Evolutionary conservation across 331 rosid genomes (phyloP).

Genomic region (Telfairia occidentalis): DNA sequence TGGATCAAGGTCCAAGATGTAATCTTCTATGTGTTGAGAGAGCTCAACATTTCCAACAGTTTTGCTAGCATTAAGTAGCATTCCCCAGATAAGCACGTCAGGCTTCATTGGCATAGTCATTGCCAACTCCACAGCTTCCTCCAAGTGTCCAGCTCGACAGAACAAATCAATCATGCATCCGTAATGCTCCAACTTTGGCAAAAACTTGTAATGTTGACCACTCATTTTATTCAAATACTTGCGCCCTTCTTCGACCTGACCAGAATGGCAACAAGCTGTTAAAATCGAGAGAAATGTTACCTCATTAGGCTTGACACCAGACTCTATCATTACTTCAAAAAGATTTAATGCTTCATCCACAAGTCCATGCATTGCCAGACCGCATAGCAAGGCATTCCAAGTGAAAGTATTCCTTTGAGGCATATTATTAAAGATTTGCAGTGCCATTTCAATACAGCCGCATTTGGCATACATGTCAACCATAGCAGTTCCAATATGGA

Average conservation of each 20-base stretch:
- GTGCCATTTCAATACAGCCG: constrained; percentile 54
- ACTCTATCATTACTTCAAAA: constrained; percentile 43
- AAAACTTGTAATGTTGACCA: constrained; percentile 28
- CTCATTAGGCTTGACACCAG: constrained; percentile 47
- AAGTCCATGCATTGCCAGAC: constrained; percentile 61
- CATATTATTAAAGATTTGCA: constrained; percentile 32
- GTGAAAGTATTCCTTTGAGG: constrained; percentile 49
- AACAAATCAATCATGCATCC: constrained; percentile 80
- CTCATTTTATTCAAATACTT: constrained; percentile 41
- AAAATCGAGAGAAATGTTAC: constrained; percentile 66
- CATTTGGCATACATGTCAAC: constrained; percentile 79
- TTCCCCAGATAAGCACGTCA: constrained; percentile 67
- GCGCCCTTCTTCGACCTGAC: constrained; percentile 59
- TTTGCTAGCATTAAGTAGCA: constrained; percentile 51
- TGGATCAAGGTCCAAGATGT: constrained; percentile 34
- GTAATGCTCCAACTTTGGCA: constrained; percentile 60
- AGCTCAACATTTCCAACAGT: constrained; percentile 39
- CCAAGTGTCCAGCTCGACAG: constrained; percentile 57
- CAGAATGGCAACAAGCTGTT: constrained; percentile 75
- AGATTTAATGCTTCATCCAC: constrained; percentile 41
- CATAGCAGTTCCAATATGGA: constrained; percentile 56
- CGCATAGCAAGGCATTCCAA: constrained; percentile 70
- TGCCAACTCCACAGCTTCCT: constrained; percentile 59
- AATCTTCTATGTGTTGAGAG: constrained; percentile 36
- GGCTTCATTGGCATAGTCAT: constrained; percentile 73